Base-by-base conservation (phyloP, 306 rosid species). In the Morella rubra region DNA sequence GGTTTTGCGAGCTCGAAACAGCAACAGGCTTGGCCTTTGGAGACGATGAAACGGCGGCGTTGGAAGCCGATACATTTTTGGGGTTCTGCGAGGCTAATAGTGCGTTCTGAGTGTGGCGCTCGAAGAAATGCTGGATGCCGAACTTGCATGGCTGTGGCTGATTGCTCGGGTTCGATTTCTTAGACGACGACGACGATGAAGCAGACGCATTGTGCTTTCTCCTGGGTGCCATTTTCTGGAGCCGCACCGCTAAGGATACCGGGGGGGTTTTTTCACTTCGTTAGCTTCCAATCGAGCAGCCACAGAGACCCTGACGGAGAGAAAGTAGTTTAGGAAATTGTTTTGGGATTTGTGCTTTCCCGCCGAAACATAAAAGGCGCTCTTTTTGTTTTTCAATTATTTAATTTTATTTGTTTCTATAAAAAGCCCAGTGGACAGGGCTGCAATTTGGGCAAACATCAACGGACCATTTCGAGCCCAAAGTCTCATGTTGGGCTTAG, bases 61-160 rank as follows among this genome's bases (percentile, higher is more conserved):
- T 56, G 1, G 86, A 56, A 58, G 83, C 11, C 24, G 72, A 19
- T 7, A 40, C 54, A 5, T 24, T 74, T 70, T 74, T 55, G 79
- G 69, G 80, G 65, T 89, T 90, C 81, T 91, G 95, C 19, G 97
- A 86, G 37, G 84, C 84, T 37, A 61, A 73, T 44, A 67, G 83
- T 8, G 84, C 79, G 59, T 71, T 87, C 76, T 89, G 91, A 44
- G 94, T 75, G 73, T 93, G 98, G 72, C 92, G 95, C 47, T 89
- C 96, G 79, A 92, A 94, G 85, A 94, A 90, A 73, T 90, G 98
- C 40, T 94, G 95, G 67, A 94, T 94, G 71, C 97, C 94, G 71
- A 91, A 91, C 81, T 90, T 91, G 65, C 90, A 85, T 52, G 91
- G 93, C 62, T 86, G 95, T 10, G 82, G 83, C 58, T 75, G 87